Conservation (phyloP, 2,329 filamentous ascomycete species). For the Teratosphaeriaceae sp. region DNA sequence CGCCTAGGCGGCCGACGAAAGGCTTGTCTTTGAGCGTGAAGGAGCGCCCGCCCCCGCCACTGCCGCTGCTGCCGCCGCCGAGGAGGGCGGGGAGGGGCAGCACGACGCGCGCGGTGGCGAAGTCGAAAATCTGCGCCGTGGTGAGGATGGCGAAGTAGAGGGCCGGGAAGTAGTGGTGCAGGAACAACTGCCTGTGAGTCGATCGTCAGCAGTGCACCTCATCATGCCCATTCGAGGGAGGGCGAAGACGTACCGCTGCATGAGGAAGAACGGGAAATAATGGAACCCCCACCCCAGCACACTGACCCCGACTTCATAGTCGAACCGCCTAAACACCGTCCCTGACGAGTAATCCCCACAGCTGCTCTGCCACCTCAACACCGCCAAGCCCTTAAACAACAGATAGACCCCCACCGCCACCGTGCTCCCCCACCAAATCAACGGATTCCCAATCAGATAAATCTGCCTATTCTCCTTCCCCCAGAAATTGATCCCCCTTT, state of each 20-base stretch:
- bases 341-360: slow-evolving; percentile 75
- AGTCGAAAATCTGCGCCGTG: slow-evolving; percentile 86
- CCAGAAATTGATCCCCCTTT: slow-evolving; percentile 99
- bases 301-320: slow-evolving; percentile 88
- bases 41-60: slow-evolving; percentile 38
- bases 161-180: slow-evolving; percentile 97
- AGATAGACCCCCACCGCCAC: slow-evolving; percentile 69
- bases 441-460: slow-evolving; percentile 89
- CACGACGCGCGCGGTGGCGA: slow-evolving; percentile 65
- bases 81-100: slow-evolving; percentile 56
- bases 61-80: too few species aligned
- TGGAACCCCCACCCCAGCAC: slow-evolving; percentile 95
- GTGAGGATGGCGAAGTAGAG: slow-evolving; percentile 91
- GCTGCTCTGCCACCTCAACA: slow-evolving; percentile 90
- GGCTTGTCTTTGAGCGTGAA: slow-evolving; percentile 57
- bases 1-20: slow-evolving; percentile 65
- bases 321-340: slow-evolving; percentile 86
- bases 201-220: background rate
- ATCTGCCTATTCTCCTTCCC: slow-evolving; percentile 89
- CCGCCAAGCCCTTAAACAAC: slow-evolving; percentile 77
- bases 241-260: slow-evolving; percentile 57
- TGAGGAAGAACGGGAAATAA: slow-evolving; percentile 98
- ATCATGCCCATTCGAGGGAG: background rate
- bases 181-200: slow-evolving; percentile 64
- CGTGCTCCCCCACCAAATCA: slow-evolving; percentile 91